These are phyloP conservation scores for Vigna reflexopilosa DNA, from an alignment of 306 rosid genomes.

Conservation along the genomic window DNA sequence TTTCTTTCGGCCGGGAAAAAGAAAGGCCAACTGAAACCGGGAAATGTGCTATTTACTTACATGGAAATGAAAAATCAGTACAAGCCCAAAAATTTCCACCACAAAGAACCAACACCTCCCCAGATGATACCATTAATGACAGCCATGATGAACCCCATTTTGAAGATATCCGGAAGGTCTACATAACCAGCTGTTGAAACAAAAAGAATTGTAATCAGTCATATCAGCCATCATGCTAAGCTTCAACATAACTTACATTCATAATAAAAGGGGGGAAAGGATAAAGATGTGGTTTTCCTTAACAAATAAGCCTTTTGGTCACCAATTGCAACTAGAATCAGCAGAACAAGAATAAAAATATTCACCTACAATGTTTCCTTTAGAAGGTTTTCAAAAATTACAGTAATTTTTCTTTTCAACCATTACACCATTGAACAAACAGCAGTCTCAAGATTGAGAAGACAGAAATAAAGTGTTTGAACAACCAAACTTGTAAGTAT, in stretches of 20 bases:
- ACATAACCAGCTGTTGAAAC: conserved; percentile 85
- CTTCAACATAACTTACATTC: conserved; percentile 24
- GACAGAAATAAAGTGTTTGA: conserved; percentile 19
- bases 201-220: conserved; percentile 39
- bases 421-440: conserved; percentile 8
- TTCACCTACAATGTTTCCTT: not conserved
- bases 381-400: conserved; percentile 12
- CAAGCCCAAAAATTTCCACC: conserved; percentile 96
- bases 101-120: conserved; percentile 74
- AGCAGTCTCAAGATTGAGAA: conserved; percentile 14
- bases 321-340: conserved; percentile 32
- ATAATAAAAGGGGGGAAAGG: not conserved
- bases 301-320: conserved; percentile 29
- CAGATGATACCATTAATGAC: conserved; percentile 76
- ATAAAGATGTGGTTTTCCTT: conserved; percentile 20
- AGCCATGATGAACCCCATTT: conserved; percentile 77
- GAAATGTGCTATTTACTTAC: conserved; percentile 54
- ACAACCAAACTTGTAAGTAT: not conserved
- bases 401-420: not conserved
- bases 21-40: conserved; percentile 29
- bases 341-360: conserved; percentile 31
- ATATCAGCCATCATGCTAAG: conserved; percentile 42
- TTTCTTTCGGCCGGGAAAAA: conserved; percentile 49
- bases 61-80: conserved; percentile 60
- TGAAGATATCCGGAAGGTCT: conserved; percentile 85